Base-by-base conservation (phyloP, 1,284 basidiomycete genomes). In the Ganoderma meredithae region DNA sequence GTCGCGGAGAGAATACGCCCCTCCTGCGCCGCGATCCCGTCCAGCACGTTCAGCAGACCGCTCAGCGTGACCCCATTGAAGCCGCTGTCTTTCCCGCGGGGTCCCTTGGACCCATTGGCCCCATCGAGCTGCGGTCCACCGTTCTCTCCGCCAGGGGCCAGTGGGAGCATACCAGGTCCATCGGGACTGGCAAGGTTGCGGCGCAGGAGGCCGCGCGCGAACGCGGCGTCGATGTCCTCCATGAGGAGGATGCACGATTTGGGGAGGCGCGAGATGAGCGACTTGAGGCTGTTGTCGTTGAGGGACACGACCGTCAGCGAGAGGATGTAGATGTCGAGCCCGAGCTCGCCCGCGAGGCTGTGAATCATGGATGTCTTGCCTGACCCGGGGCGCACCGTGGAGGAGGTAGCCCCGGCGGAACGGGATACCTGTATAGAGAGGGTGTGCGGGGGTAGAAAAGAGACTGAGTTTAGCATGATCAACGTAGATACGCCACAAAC, bases 181-280 rank as follows among this genome's bases (percentile, higher is more conserved):
- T 73, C 72, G 19, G 66, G 65, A 39, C 73, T 65, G 13, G 68
- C 61, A 27, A 71, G 71, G 62, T 84, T 82, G 33, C 89, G 87
- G 65, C 82, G 88, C 27, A 10, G 22, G 60, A 92, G 72, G 39
- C 83, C 83, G 62, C 85, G 84, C 44, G 85, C 85, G 77, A 93
- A 91, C 0, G 90, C 91, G 4, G 89, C 91, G 71, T 94, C 92
- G 65, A 94, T 90, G 74, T 93, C 94, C 78, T 95, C 94, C 85
- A 95, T 92, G 33, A 95, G 81, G 0, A 91, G 87, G 66, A 95
- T 89, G 71, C 89, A 91, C 68, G 85, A 82, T 63, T 87, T 83
- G 56, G 93, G 92, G 2, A 95, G 84, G 6, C 85, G 82, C 9
- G 86, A 84, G 65, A 94, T 87, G 53, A 94, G 81, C 39, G 87